phyloP scores from a whole-genome alignment of 768 basidiomycete species.

The Phlegmacium glaucopus region DNA sequence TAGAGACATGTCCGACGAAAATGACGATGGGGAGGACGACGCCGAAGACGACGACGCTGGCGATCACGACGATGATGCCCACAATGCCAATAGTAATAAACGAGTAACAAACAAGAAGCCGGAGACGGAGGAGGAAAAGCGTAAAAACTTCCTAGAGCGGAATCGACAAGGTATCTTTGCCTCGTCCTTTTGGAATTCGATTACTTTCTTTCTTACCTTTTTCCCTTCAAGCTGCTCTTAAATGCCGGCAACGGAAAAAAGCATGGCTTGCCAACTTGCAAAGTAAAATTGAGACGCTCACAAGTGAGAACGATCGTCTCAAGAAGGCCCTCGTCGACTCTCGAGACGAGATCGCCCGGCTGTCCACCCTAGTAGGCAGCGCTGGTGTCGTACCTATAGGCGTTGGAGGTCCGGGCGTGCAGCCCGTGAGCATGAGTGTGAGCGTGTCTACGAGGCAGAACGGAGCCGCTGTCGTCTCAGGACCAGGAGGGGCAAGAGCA shows the following conservation, averaged over 20 bases:
- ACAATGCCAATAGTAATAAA: conserved; percentile 12
- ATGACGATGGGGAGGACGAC: conserved; percentile 37
- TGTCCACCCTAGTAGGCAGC: conserved; percentile 70
- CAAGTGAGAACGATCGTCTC: conserved; percentile 94
- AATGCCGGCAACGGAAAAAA: conserved; percentile 99
- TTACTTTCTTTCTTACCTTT: conserved; percentile 2
- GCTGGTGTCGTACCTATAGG: conserved; percentile 46
- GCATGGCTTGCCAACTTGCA: conserved; percentile 94
- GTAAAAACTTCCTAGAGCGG: conserved; percentile 93
- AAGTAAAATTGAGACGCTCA: conserved; percentile 87
- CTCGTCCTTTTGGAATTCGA: neutral
- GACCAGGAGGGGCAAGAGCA: conserved; percentile 28
- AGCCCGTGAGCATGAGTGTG: conserved; percentile 47
- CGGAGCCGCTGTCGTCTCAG: conserved; percentile 26
- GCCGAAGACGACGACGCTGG: conserved; percentile 37
- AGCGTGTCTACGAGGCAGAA: conserved; percentile 28
- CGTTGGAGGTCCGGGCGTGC: conserved; percentile 29
- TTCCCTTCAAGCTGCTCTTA: conserved; percentile 74
- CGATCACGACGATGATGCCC: conserved; percentile 33
- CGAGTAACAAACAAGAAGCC: conserved; percentile 58
- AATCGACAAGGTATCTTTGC: conserved; percentile 84
- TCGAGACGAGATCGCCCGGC: conserved; percentile 87
- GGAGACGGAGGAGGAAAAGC: conserved; percentile 98
- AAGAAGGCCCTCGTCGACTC: conserved; percentile 82
- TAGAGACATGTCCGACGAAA: conserved; percentile 29